phyloP scores from a whole-genome alignment of 2,329 filamentous ascomycete genomes.

The Trichophyton benhamiae region DNA sequence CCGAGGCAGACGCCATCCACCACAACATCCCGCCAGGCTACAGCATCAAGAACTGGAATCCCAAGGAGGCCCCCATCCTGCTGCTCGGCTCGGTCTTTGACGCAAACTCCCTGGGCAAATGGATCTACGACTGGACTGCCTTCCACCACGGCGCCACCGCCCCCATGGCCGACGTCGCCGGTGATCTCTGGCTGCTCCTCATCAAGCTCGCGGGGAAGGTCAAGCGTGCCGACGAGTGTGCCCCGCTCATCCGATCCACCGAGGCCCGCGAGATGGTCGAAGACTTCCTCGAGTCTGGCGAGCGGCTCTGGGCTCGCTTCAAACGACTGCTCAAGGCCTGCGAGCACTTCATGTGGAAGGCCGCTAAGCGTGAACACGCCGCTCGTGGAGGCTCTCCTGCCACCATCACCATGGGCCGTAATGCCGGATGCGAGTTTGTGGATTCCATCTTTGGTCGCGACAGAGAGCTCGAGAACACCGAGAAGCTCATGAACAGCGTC shows the following conservation, averaged over 20 bases:
- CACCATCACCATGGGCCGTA: constrained; percentile 67
- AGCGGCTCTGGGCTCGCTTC: constrained; percentile 74
- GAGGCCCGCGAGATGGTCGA: constrained; percentile 72
- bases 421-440: constrained; percentile 88
- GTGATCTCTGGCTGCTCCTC: constrained; percentile 86
- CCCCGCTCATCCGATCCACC: constrained; percentile 56
- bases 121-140: constrained; percentile 99
- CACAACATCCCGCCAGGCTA: constrained; percentile 74
- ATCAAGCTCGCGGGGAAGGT: constrained; percentile 91
- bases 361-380: constrained; percentile 57
- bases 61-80: constrained; percentile 82
- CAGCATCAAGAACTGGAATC: constrained; percentile 97
- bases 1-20: constrained; percentile 51
- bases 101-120: constrained; percentile 92
- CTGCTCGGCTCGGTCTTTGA: constrained; percentile 93
- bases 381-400: constrained; percentile 35
- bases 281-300: constrained; percentile 81
- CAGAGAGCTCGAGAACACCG: constrained; percentile 75
- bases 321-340: constrained; percentile 79
- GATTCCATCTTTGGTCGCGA: constrained; percentile 90
- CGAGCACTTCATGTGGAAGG: constrained; percentile 90
- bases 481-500: constrained; percentile 83
- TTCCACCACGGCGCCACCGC: constrained; percentile 72
- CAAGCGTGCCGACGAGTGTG: constrained; percentile 72
- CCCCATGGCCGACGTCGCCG: constrained; percentile 79